Conservation (phyloP, 768 basidiomycete genomes). For the Tricholoma terreum region DNA sequence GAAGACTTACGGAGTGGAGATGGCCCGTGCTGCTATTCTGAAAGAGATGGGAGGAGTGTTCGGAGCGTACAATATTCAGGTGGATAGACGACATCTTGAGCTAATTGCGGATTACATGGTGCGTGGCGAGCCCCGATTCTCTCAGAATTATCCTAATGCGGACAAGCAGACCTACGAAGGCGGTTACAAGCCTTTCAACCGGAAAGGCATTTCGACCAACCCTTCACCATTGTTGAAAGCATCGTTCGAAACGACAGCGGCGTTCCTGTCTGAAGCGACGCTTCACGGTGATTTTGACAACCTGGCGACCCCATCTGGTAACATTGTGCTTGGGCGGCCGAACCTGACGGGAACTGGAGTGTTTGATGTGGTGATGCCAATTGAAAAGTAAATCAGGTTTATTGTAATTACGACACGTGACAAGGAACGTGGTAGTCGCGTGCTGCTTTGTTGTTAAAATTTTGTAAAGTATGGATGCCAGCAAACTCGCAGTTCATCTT, state of each 20-base stretch:
- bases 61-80: constrained; percentile 92
- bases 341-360: constrained; percentile 91
- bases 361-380: constrained; percentile 80
- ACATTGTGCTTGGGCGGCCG: constrained; percentile 86
- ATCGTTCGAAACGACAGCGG: constrained; percentile 93
- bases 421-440: constrained; percentile 3
- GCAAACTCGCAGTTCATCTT: too few relatives aligned
- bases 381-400: constrained; percentile 18
- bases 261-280: constrained; percentile 92
- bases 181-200: constrained; percentile 97
- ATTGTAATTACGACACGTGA: constrained; percentile 15
- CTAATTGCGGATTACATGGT: constrained; percentile 99
- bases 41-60: constrained; percentile 91
- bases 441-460: constrained; percentile 4
- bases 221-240: constrained; percentile 97
- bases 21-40: constrained; percentile 88
- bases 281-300: constrained; percentile 95
- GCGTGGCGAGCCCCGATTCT: constrained; percentile 21
- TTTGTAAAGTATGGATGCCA: too few relatives aligned
- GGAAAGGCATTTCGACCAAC: constrained; percentile 89
- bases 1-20: constrained; percentile 94
- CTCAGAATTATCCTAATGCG: not conserved
- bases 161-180: constrained; percentile 88
- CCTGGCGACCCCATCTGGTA: constrained; percentile 84
- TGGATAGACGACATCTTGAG: constrained; percentile 90